Evolutionary conservation across 2,329 filamentous ascomycete species (phyloP).

Genomic region (Microdochium bolleyi): DNA sequence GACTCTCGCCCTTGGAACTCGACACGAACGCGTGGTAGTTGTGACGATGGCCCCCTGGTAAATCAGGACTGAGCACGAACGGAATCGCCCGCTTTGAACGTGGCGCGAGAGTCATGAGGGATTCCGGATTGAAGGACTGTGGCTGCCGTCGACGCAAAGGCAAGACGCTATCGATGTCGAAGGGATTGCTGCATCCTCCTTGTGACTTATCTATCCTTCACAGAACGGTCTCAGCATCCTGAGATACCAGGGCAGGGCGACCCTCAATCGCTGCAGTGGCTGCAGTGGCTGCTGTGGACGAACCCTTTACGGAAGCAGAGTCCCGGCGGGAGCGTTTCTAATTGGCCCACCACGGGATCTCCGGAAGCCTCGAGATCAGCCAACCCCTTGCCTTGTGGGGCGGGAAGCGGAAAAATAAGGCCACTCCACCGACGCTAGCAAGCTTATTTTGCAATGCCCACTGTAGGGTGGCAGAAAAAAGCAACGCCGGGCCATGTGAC

Average conservation of each 20-base stretch:
- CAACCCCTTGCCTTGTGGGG: neutral
- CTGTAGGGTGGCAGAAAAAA: neutral
- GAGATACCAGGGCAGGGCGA: neutral
- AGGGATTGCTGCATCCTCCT: neutral
- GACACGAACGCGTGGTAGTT: neutral
- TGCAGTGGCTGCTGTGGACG: neutral
- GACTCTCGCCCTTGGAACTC: neutral
- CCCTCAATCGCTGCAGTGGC: neutral
- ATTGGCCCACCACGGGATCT: neutral
- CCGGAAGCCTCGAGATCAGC: neutral
- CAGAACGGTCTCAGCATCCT: neutral
- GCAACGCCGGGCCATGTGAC: neutral
- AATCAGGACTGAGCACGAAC: neutral
- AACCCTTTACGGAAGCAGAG: neutral
- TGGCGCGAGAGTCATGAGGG: neutral
- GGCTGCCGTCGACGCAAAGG: neutral
- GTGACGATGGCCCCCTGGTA: neutral
- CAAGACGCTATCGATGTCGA: neutral
- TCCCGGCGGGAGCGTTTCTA: neutral
- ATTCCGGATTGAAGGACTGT: neutral
- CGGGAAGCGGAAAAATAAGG: neutral
- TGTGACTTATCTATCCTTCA: neutral
- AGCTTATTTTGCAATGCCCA: neutral
- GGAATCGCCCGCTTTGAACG: neutral
- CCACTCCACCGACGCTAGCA: neutral